Evolutionary conservation across 768 basidiomycete species (phyloP), one percentile per base, ranked within the genome.

Genomic region (Leccinum broughii): DNA sequence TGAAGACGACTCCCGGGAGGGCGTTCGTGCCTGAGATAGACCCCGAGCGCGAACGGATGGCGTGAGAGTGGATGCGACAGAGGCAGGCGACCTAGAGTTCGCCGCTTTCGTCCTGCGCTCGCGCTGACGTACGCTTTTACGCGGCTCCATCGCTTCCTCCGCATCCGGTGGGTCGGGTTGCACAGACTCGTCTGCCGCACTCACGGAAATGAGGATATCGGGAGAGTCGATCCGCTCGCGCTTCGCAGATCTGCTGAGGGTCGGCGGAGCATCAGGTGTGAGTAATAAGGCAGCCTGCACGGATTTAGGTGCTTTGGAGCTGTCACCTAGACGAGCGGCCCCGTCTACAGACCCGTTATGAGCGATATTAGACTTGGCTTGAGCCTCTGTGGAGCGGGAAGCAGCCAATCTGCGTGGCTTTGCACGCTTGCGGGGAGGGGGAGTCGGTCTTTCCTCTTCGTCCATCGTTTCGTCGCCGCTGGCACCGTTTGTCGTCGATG

Each of bases 391-490:
- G 4, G 62, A 53, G 22, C 62, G 64, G 30, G 62, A 34, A 13
- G 62, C 32, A 20, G 56, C 53, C 2, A 66, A 66, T 58, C 61
- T 72, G 56, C 72, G 74, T 1, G 74, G 67, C 57, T 48, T 68
- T 48, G 67, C 60, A 48, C 72, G 72, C 59, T 73, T 73, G 60
- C 70, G 72, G 2, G 71, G 69, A 22, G 72, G 73, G 37, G 72
- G 73, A 3, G 66, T 57, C 3, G 59, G n/a, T 48, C 58, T 60
- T 20, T 75, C 72, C 3, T 74, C 72, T 22, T 73, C 72, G 49
- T 75, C 74, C 5, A 53, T 61, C 1, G 70, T 65, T 22, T 75
- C 66, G 69, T 78, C 52, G 35, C 80, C 55, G 59, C 79, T 61
- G 77, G 78, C 51, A 41, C 82, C 52, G 59, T 78, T 26, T 20